Evolutionary conservation across 495 filamentous ascomycete genomes (phyloP), one percentile per base, ranked within the genome.

Genomic region (Penicillium angulare): DNA sequence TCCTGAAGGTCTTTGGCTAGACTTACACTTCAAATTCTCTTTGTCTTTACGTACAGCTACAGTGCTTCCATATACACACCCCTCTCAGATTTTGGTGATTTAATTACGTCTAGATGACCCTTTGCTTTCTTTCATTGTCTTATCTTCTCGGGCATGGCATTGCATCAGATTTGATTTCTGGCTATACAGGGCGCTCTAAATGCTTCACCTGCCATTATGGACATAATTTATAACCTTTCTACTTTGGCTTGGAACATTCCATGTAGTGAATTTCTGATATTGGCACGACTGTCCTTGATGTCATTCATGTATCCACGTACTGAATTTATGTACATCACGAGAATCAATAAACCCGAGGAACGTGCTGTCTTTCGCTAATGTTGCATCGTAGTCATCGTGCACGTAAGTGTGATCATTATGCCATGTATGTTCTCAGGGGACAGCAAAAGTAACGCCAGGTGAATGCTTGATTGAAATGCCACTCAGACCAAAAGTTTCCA

Each of bases 1-100:
- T 98, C 66, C 74, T 97, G 63, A 97, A 92, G 74, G 63, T 92
- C 34, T 97, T 97, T 79, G 88, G 89, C 23, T 75, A 55, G 66
- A 49, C 31, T 34, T 47, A 47, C 18, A 24, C 38, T 41, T 31
- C 21, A 7, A 50, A 32, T 18, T 18, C 7, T 42, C 16, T 22
- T n/a, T 24, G 27, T 16, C 32, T 18, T 35, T 29, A 21, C 38
- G 47, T 33, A 49, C 45, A 49, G 38, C 38, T 18, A 7, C n/a
- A n/a, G 13, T 12, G 27, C 13, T 32, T 32, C 10, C 15, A 12
- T 15, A 24, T 27, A 35, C 33, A 39, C 50, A 45, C 31, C 33
- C 13, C 20, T 44, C 36, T 49, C 42, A 18, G 50, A 15, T 33
- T 33, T 38, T 47, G 43, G 33, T 40, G 7, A 33, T 51, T 53